Conservation (phyloP, 2,329 filamentous ascomycete genomes). For the Fusarium pseudoanthophilum region DNA sequence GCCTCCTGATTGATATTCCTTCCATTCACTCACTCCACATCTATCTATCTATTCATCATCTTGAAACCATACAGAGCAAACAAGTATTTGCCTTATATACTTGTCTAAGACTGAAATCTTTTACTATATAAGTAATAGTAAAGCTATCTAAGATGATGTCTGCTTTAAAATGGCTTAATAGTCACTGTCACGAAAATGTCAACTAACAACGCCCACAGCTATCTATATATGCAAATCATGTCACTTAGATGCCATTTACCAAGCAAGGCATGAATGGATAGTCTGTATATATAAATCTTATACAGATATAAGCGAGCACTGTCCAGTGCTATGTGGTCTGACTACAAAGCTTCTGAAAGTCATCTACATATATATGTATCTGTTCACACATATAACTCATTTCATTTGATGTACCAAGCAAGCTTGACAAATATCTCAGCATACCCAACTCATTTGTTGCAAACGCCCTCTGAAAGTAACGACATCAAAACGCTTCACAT, state of each 20-base stretch:
- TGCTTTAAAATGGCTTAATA: background rate
- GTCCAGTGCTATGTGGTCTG: background rate
- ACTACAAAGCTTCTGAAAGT: background rate
- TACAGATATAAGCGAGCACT: too few relatives aligned
- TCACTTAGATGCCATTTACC: background rate
- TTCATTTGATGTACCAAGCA: background rate
- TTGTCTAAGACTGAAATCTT: background rate
- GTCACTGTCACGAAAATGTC: background rate
- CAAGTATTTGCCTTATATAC: background rate
- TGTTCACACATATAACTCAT: background rate
- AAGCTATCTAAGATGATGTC: background rate
- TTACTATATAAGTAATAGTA: background rate
- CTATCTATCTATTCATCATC: background rate
- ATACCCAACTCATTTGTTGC: background rate
- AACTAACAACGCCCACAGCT: background rate
- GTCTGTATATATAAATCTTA: too few relatives aligned
- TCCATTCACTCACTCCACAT: too few relatives aligned
- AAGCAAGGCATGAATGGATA: too few relatives aligned
- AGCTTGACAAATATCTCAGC: background rate
- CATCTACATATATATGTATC: too few relatives aligned
- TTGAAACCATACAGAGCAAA: background rate
- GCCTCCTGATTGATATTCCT: too few relatives aligned
- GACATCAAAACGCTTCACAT: background rate
- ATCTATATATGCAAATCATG: background rate
- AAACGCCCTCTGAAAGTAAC: background rate